Evolutionary conservation across 768 basidiomycete species (phyloP), one percentile per base, ranked within the genome.

Genomic region (Rhodotorula diobovata): DNA sequence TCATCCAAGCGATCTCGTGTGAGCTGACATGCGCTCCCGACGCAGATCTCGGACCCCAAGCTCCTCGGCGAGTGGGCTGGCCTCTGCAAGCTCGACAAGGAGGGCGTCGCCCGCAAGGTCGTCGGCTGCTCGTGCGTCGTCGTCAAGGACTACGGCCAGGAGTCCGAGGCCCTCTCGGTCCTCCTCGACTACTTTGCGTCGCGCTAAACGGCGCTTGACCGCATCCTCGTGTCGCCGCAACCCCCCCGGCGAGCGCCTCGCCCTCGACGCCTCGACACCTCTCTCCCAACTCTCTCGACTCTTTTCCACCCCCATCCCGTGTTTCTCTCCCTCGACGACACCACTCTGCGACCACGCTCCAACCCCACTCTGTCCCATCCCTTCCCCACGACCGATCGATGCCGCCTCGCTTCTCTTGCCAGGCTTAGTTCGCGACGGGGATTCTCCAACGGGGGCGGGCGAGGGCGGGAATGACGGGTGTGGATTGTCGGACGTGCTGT

Each of bases 81-180:
- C 54, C 87, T 99, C 73, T 97, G 95, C 89, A 99, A 99, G 86
- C 94, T 98, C 82, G 95, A 99, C 84, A 88, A 92, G 79, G 95
- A 98, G 84, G 95, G 95, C 76, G 97, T 96, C 84, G 90, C 95
- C 59, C 86, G 95, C 81, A 98, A 98, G 86, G 84, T 98, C 79
- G 81, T 82, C 71, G 80, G 81, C 54, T 80, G 80, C 79, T 82
- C 82, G 45, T 81, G 66, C 66, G 95, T 98, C 78, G 95, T 97
- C 74, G 94, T 99, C 77, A 98, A 92, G 86, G 91, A 97, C 80
- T 97, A 94, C 80, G 95, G 95, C 78, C 85, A 86, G 67, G 95
- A 98, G 85, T 89, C 88, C 78, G 91, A 95, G 85, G 95, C 93
- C 67, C 86, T 74, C 81, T 74, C 63, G 57, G 66, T 76, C 67